Evolutionary conservation across 1,284 basidiomycete species (phyloP).

Genomic region (Fomitopsis schrenkii): DNA sequence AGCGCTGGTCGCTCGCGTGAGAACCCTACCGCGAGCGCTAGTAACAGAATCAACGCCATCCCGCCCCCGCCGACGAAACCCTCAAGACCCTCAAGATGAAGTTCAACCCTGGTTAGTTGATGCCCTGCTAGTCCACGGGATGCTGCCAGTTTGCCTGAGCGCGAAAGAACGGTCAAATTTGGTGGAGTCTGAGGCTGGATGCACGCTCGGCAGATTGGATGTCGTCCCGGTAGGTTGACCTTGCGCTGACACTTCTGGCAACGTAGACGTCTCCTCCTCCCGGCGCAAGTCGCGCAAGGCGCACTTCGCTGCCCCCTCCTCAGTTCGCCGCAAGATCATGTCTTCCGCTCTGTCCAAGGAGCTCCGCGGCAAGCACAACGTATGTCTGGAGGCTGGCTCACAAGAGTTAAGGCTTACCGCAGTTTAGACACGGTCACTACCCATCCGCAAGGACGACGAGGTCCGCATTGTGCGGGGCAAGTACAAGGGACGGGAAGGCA

Average conservation of each 20-base stretch:
- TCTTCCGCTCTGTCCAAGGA: constrained; percentile 95
- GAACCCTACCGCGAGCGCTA: constrained; percentile 3
- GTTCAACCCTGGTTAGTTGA: constrained; percentile 69
- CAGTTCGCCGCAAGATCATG: constrained; percentile 96
- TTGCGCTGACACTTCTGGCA: constrained; percentile 23
- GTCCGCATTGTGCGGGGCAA: constrained; percentile 95
- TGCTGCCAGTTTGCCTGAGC: constrained; percentile 19
- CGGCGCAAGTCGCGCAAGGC: constrained; percentile 97
- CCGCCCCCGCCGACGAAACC: constrained; percentile 37
- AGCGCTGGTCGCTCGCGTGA: neutral
- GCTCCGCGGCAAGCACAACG: constrained; percentile 89
- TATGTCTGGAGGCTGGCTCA: constrained; percentile 40
- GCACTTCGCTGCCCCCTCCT: constrained; percentile 92
- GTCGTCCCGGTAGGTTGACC: constrained; percentile 20
- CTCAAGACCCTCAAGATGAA: constrained; percentile 73
- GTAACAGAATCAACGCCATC: neutral
- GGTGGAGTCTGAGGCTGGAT: constrained; percentile 48
- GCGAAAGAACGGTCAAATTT: constrained; percentile 21
- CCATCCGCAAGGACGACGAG: constrained; percentile 98
- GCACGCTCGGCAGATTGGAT: constrained; percentile 40
- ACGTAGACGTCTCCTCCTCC: constrained; percentile 77
- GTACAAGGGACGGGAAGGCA: constrained; percentile 98
- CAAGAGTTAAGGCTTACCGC: neutral
- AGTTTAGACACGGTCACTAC: constrained; percentile 80
- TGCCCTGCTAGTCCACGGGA: constrained; percentile 12